Conservation (phyloP, 176 grass and related monocot species). For the Areca catechu region DNA sequence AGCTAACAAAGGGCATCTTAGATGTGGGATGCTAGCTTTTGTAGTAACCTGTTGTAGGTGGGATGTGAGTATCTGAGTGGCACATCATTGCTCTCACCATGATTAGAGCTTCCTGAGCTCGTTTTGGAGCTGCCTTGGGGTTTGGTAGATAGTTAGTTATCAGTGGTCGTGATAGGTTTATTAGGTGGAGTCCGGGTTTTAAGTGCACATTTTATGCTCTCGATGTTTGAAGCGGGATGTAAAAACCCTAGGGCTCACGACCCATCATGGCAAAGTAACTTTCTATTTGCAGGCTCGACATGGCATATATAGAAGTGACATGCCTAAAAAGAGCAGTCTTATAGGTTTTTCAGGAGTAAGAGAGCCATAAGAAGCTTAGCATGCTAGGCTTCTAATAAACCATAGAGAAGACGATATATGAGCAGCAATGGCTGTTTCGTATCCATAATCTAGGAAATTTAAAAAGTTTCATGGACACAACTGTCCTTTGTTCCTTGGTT, state of each 20-base stretch:
- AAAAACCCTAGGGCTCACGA: conserved; percentile 19
- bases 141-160: conserved; percentile 1
- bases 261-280: conserved; percentile 29
- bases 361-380: not conserved
- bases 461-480: conserved; percentile 10
- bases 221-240: not conserved
- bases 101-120: conserved; percentile 25
- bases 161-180: not conserved
- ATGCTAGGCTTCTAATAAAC: conserved; percentile 14
- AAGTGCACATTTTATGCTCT: no score
- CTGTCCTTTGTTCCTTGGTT: not conserved
- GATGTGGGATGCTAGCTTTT: conserved; percentile 4
- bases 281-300: conserved; percentile 16
- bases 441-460: conserved; percentile 1
- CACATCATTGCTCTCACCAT: conserved; percentile 34
- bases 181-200: not conserved
- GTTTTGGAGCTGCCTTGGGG: conserved; percentile 11
- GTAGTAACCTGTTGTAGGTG: conserved; percentile 24
- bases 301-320: conserved; percentile 18
- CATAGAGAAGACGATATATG: not conserved
- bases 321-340: not conserved
- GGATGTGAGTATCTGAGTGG: conserved; percentile 27
- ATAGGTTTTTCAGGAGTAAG: conserved; percentile 10
- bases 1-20: conserved; percentile 18
- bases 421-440: not conserved